Evolutionary conservation across 257 asterid species (phyloP), one percentile per base, ranked within the genome.

Genomic region (Capsicum pubescens): DNA sequence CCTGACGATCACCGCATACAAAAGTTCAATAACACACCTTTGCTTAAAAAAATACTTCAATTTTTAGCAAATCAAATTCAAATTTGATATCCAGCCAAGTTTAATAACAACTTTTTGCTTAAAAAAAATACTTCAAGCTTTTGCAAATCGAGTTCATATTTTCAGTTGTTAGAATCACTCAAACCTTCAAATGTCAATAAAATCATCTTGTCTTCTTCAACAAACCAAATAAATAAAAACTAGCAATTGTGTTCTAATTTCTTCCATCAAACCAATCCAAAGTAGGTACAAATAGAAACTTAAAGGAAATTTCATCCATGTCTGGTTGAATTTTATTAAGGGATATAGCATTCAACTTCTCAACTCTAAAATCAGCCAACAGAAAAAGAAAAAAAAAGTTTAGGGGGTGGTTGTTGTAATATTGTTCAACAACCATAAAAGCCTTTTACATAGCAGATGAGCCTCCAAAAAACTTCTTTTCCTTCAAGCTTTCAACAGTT

Each of bases 401-500:
- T 9, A 26, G 32, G 6, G 16, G 16, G 16, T 10, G 8, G 69
- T 4, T 7, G 35, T 9, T 5, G 12, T 0, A 6, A 13, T n/a
- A 48, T 44, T 46, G 80, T 1, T 46, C 80, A 70, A 42, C 76
- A 14, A 68, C 61, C 81, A 12, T 3, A 74, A 50, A 21, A 50
- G 42, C 5, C 2, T 11, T 81, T 88, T 86, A 90, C 39, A 83
- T 76, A 8, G 89, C 85, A 15, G 87, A 83, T 61, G 87, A 82
- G 52, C 86, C 77, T 76, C 85, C 85, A 50, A 86, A 79, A 63
- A 92, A 90, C 83, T 69, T 81, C 84, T 93, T 92, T 90, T 92
- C 95, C 89, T 87, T 90, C 85, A 93, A 89, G 89, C 96, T 93
- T 79, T 93, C 94, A 3, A 93, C 93, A 70, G 95, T 91, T 83